A percentile compares a stretch with the other conserved stretches of the same genome.
These are phyloP conservation scores for Allodekkera sacchari DNA, from an alignment of 805 yeast species.

Conservation along the genomic window DNA sequence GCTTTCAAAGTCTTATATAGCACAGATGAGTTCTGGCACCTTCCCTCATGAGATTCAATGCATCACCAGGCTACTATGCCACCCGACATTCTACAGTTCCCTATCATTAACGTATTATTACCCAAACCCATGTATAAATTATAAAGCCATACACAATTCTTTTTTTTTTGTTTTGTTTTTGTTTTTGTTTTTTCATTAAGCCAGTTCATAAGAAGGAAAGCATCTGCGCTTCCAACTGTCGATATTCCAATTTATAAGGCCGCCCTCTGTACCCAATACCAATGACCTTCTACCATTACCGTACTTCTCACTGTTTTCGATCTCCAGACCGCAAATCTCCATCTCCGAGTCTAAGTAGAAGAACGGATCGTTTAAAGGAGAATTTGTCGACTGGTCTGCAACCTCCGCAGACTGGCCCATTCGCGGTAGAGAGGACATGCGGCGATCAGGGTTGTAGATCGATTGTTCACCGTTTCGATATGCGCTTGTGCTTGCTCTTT, in stretches of 20 bases:
- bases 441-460: too few relatives aligned
- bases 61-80: not conserved
- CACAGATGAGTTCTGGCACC: too few relatives aligned
- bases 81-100: not conserved
- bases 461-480: too few relatives aligned
- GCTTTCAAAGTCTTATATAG: too few relatives aligned
- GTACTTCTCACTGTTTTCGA: slow-evolving; percentile 28
- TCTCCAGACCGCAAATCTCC: slow-evolving; percentile 54
- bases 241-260: slow-evolving; percentile 62
- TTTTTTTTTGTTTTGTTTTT: not conserved
- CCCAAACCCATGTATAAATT: too few relatives aligned
- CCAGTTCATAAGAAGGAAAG: slow-evolving; percentile 45
- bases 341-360: slow-evolving; percentile 19
- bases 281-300: slow-evolving; percentile 32
- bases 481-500: too few relatives aligned
- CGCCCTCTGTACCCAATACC: slow-evolving; percentile 57
- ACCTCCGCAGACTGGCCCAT: too few relatives aligned
- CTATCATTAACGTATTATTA: slow-evolving; percentile 11
- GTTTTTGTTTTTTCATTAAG: slow-evolving; percentile 19
- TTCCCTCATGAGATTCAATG: too few relatives aligned
- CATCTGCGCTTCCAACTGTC: slow-evolving; percentile 57
- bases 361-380: slow-evolving; percentile 12
- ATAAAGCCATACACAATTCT: not conserved
- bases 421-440: too few relatives aligned
- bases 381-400: not conserved